Conservation (phyloP, 2,329 filamentous ascomycete species). For the Stemphylium lycopersici region DNA sequence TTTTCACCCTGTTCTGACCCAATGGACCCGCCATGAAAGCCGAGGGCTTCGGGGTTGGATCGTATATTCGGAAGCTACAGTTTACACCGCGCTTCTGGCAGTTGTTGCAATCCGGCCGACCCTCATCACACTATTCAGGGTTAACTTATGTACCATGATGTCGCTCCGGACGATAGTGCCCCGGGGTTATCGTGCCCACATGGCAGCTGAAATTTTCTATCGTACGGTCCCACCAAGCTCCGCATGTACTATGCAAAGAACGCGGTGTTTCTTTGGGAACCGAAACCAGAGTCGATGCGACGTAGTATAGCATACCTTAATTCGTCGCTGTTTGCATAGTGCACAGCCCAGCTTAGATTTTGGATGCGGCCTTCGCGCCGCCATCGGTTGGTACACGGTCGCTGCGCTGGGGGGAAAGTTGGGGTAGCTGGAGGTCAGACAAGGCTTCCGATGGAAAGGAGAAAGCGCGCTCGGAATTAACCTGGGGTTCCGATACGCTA, state of each 20-base stretch:
- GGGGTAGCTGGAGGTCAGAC: neutral
- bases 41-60: constrained; percentile 10
- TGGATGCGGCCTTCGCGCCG: constrained; percentile 16
- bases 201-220: neutral
- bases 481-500: neutral
- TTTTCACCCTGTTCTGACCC: neutral
- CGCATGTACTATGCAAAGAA: neutral
- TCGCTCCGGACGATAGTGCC: neutral
- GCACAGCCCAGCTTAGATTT: constrained; percentile 21
- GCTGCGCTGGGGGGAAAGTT: neutral
- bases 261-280: neutral
- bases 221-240: neutral
- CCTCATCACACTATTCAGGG: constrained; percentile 29
- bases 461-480: neutral
- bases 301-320: constrained; percentile 20
- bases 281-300: neutral
- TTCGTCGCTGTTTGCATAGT: constrained; percentile 24
- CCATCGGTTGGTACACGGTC: neutral
- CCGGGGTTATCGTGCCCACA: neutral
- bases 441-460: neutral
- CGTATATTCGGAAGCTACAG: constrained; percentile 29
- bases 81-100: constrained; percentile 19
- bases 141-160: neutral
- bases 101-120: constrained; percentile 24
- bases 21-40: neutral